Conservation (phyloP, 1,284 basidiomycete genomes). For the Vanrija humicola region DNA sequence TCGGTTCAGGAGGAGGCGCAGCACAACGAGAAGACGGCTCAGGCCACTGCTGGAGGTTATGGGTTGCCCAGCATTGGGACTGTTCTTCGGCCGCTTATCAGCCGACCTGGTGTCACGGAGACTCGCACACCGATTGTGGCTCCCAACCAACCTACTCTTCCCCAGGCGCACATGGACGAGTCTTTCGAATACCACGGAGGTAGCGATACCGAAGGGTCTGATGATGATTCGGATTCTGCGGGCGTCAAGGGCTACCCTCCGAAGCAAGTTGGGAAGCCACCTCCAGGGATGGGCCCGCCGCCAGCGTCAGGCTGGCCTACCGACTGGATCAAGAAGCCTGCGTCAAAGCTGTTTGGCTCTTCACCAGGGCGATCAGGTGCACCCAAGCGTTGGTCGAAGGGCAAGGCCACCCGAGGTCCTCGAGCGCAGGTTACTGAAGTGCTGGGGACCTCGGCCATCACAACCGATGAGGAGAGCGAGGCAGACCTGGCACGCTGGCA, state of each 20-base stretch:
- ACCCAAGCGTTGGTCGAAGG: background rate
- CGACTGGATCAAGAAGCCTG: slow-evolving; percentile 41
- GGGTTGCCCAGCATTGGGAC: slow-evolving; percentile 23
- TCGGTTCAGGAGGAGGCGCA: background rate
- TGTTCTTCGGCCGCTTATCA: slow-evolving; percentile 32
- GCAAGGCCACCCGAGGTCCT: slow-evolving; percentile 1
- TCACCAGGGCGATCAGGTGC: slow-evolving; percentile 17
- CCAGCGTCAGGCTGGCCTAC: slow-evolving; percentile 21
- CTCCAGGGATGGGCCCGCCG: slow-evolving; percentile 24
- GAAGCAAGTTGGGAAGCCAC: slow-evolving; percentile 29
- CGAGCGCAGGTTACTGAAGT: slow-evolving; percentile 21
- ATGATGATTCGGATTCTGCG: slow-evolving; percentile 4
- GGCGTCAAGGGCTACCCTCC: slow-evolving; percentile 40
- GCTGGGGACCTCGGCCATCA: slow-evolving; percentile 12
- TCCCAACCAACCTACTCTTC: slow-evolving; percentile 12
- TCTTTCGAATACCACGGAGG: slow-evolving; percentile 9
- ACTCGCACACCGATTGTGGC: slow-evolving; percentile 11
- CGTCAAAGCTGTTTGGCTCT: slow-evolving; percentile 32
- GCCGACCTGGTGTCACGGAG: background rate
- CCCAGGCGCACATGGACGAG: slow-evolving; percentile 1
- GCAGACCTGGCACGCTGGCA: background rate
- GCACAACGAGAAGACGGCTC: slow-evolving; percentile 52
- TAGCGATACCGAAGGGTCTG: background rate
- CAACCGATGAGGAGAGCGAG: slow-evolving; percentile 1
- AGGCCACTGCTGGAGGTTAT: slow-evolving; percentile 22